These are phyloP conservation scores for Cucurbita ficifolia DNA, from an alignment of 306 rosid genomes.

Conservation along the genomic window DNA sequence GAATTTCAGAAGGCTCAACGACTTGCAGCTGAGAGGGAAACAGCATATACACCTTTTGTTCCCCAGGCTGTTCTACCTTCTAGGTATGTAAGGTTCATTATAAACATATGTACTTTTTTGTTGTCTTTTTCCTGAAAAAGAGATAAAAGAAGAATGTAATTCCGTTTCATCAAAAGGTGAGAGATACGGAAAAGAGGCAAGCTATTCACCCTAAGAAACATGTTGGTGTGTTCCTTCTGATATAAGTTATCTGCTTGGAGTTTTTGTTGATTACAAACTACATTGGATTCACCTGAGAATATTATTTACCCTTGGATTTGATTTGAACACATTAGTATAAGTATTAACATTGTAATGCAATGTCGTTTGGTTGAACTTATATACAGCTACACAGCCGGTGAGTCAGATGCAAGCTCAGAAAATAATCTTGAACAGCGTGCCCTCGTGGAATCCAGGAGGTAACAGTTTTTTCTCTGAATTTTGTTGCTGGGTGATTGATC, in stretches of 20 bases:
- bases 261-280: neutral
- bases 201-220: neutral
- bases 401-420: slow-evolving; percentile 34
- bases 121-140: neutral
- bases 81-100: slow-evolving; percentile 26
- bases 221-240: neutral
- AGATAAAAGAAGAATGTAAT: neutral
- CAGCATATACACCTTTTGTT: slow-evolving; percentile 75
- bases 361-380: neutral
- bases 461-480: slow-evolving; percentile 4
- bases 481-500: neutral
- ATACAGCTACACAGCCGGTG: slow-evolving; percentile 60
- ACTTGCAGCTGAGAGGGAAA: slow-evolving; percentile 95
- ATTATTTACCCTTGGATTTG: neutral
- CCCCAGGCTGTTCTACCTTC: slow-evolving; percentile 62
- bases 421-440: slow-evolving; percentile 64
- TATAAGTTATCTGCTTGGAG: neutral
- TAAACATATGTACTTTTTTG: neutral
- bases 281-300: neutral
- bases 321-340: neutral
- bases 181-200: neutral
- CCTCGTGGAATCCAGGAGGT: slow-evolving; percentile 75
- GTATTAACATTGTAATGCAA: neutral
- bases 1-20: slow-evolving; percentile 96
- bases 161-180: neutral